A percentile compares a stretch with the other conserved stretches of the same genome.
phyloP scores from a whole-genome alignment of 306 rosid genomes.

The Clitoria ternatea region DNA sequence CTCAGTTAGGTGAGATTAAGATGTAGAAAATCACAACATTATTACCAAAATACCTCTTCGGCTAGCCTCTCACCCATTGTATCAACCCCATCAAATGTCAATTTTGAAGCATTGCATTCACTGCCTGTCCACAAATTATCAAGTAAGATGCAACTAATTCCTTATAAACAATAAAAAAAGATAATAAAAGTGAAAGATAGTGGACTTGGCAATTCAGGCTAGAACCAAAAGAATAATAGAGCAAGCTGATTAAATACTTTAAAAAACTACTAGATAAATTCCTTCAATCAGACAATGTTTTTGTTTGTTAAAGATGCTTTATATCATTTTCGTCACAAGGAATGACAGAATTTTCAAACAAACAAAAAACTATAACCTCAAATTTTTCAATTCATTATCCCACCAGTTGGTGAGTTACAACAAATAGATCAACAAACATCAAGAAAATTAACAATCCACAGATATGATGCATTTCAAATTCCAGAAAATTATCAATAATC shows the following conservation, averaged over 20 bases:
- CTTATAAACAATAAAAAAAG: neutral
- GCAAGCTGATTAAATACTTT: neutral
- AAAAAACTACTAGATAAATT: neutral
- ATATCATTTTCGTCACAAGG: neutral
- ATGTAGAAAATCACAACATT: neutral
- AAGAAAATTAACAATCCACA: neutral
- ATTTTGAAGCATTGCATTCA: constrained; percentile 74
- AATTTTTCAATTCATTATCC: constrained; percentile 14
- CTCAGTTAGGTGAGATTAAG: neutral
- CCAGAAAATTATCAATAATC: neutral
- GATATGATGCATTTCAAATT: neutral
- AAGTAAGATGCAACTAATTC: constrained; percentile 14
- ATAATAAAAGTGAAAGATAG: neutral
- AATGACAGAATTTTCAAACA: neutral
- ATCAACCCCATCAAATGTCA: constrained; percentile 95
- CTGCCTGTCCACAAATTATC: constrained; percentile 61
- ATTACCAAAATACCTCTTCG: constrained; percentile 76
- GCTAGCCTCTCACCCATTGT: constrained; percentile 90
- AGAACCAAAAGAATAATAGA: neutral
- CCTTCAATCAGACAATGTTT: neutral
- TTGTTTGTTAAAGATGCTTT: neutral
- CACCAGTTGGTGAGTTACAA: neutral
- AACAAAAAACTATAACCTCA: neutral
- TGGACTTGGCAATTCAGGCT: neutral
- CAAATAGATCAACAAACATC: neutral